phyloP scores from a whole-genome alignment of 2,329 filamentous ascomycete species.

The Geosmithia putterillii region DNA sequence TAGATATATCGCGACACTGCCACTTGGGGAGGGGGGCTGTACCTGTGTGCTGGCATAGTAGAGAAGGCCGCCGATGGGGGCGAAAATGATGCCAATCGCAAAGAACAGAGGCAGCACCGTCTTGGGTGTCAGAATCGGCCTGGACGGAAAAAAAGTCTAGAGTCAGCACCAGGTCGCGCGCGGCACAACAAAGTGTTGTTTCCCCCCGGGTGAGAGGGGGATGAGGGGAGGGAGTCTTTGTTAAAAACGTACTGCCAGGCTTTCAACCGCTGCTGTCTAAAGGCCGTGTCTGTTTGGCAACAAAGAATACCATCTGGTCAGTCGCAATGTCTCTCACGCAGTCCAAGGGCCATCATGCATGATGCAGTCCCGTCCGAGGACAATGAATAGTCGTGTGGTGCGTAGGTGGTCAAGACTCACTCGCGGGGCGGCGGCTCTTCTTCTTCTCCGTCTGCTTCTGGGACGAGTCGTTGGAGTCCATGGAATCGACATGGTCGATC shows the following conservation, averaged over 20 bases:
- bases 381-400: slow-evolving; percentile 3
- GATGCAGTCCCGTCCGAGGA: neutral
- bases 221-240: too few relatives aligned
- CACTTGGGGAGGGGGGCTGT: slow-evolving; percentile 12
- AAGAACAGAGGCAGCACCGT: slow-evolving; percentile 89
- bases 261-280: slow-evolving; percentile 91
- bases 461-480: slow-evolving; percentile 40
- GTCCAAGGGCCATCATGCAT: neutral
- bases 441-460: slow-evolving; percentile 55
- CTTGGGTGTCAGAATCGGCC: slow-evolving; percentile 89
- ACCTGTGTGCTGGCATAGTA: slow-evolving; percentile 78
- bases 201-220: neutral
- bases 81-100: slow-evolving; percentile 80
- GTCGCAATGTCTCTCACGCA: neutral
- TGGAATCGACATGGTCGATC: slow-evolving; percentile 36
- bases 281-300: slow-evolving; percentile 65
- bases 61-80: slow-evolving; percentile 78
- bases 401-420: slow-evolving; percentile 34
- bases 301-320: neutral
- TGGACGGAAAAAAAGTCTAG: slow-evolving; percentile 23
- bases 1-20: too few relatives aligned
- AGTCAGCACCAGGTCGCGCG: neutral
- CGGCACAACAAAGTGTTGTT: neutral
- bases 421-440: slow-evolving; percentile 86
- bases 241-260: slow-evolving; percentile 92